phyloP scores from a whole-genome alignment of 2,329 filamentous ascomycete species.

The Curvularia spicifera region DNA sequence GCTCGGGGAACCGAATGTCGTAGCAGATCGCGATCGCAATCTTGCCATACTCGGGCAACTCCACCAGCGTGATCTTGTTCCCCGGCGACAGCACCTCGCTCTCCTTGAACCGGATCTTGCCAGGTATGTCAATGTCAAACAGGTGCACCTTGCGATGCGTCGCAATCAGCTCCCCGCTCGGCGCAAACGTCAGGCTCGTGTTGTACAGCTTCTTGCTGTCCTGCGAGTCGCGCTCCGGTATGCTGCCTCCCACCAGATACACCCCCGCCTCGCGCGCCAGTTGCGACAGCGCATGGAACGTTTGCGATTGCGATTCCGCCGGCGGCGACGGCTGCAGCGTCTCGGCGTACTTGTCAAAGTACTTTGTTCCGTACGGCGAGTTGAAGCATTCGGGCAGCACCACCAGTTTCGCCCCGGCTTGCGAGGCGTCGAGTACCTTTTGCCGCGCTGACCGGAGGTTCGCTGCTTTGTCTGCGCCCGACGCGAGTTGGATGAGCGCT shows the following conservation, averaged over 20 bases:
- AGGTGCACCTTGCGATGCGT: slow-evolving; percentile 93
- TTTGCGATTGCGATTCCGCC: slow-evolving; percentile 72
- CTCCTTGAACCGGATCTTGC: slow-evolving; percentile 90
- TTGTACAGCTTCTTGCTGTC: slow-evolving; percentile 78
- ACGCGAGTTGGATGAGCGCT: slow-evolving; percentile 58
- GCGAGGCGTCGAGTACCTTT: slow-evolving; percentile 82
- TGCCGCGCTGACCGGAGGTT: slow-evolving; percentile 83
- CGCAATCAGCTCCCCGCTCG: slow-evolving; percentile 78
- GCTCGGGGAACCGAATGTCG: slow-evolving; percentile 94
- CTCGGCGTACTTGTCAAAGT: slow-evolving; percentile 92
- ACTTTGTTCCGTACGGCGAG: slow-evolving; percentile 90
- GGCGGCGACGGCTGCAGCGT: slow-evolving; percentile 81
- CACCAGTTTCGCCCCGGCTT: slow-evolving; percentile 78
- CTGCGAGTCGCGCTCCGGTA: slow-evolving; percentile 75
- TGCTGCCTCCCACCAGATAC: slow-evolving; percentile 89
- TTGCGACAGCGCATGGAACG: slow-evolving; percentile 80
- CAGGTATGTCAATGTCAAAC: slow-evolving; percentile 97
- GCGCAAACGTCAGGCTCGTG: slow-evolving; percentile 83
- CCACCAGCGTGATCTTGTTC: slow-evolving; percentile 82
- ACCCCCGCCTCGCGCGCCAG: slow-evolving; percentile 79
- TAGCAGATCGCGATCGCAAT: slow-evolving; percentile 95
- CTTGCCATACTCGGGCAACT: slow-evolving; percentile 86
- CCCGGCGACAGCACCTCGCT: slow-evolving; percentile 87
- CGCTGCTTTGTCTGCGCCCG: slow-evolving; percentile 73
- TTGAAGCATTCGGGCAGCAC: slow-evolving; percentile 99